phyloP scores from a whole-genome alignment of 1,284 basidiomycete genomes.

The Rhodotorula sp. region DNA sequence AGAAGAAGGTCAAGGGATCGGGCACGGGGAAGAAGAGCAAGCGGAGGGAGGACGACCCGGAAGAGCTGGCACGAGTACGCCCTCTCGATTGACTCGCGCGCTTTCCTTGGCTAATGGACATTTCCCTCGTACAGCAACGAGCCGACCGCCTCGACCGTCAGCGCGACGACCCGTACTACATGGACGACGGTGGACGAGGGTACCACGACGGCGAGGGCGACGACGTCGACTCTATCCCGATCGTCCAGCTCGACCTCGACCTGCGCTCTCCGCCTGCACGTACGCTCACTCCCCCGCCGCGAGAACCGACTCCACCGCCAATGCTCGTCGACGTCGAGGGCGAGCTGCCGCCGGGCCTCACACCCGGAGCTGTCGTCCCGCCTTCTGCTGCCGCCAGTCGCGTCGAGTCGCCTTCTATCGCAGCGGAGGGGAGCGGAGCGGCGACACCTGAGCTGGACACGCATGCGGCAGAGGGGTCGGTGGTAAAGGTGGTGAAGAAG shows the following conservation, averaged over 20 bases:
- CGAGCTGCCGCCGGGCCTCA: conserved; percentile 75
- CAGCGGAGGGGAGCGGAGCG: background rate
- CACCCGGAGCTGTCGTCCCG: background rate
- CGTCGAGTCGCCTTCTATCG: background rate
- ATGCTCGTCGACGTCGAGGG: conserved; percentile 74
- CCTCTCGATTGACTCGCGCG: background rate
- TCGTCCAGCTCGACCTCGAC: conserved; percentile 37
- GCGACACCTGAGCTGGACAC: background rate
- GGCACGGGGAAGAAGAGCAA: conserved; percentile 56
- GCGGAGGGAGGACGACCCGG: conserved; percentile 54
- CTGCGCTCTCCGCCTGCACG: conserved; percentile 56
- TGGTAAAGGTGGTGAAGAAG: conserved; percentile 62
- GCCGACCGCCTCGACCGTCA: conserved; percentile 53
- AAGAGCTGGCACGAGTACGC: conserved; percentile 38
- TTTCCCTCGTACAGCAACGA: conserved; percentile 63
- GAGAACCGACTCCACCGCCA: conserved; percentile 47
- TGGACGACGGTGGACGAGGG: conserved; percentile 72
- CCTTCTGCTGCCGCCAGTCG: background rate
- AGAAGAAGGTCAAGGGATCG: conserved; percentile 42
- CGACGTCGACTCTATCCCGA: conserved; percentile 41
- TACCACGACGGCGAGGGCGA: conserved; percentile 14
- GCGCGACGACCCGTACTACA: conserved; percentile 58
- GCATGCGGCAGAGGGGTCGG: conserved; percentile 30
- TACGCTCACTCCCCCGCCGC: conserved; percentile 28
- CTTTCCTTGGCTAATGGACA: conserved; percentile 39